Evolutionary conservation across 352 stramenopile genomes (phyloP).

Genomic region (Globisporangium nunn): DNA sequence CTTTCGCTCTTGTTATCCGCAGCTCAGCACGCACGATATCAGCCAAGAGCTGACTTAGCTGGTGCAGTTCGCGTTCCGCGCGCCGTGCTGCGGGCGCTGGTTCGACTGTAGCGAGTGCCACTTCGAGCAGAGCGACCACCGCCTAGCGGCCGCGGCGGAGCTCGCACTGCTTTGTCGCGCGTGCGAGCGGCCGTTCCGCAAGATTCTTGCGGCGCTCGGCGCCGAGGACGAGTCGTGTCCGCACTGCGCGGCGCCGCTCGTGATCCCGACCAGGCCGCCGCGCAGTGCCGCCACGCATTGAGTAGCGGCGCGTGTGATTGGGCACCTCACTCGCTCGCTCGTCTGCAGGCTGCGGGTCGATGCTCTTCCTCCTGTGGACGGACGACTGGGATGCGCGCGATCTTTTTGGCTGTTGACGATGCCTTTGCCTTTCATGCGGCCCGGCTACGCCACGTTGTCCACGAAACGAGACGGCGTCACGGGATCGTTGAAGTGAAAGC

Average conservation of each 20-base stretch:
- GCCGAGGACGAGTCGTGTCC: slow-evolving; percentile 55
- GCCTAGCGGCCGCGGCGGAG: slow-evolving; percentile 29
- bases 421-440: neutral
- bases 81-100: slow-evolving; percentile 66
- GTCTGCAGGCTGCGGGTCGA: slow-evolving; percentile 5
- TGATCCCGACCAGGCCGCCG: slow-evolving; percentile 16
- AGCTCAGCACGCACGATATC: neutral
- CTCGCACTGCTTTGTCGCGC: slow-evolving; percentile 65
- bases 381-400: neutral
- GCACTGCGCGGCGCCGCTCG: slow-evolving; percentile 45
- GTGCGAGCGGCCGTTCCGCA: slow-evolving; percentile 57
- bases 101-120: slow-evolving; percentile 79
- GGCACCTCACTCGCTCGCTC: slow-evolving; percentile 1
- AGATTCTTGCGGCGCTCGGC: slow-evolving; percentile 43
- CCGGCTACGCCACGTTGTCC: neutral
- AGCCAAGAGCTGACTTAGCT: neutral
- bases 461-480: neutral
- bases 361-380: neutral
- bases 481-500: neutral
- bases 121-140: slow-evolving; percentile 56
- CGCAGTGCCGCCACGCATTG: neutral
- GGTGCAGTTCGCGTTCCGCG: slow-evolving; percentile 48
- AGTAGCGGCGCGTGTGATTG: neutral
- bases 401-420: neutral
- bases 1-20: neutral